Base-by-base conservation (phyloP, 768 basidiomycete species). In the Mycena rebaudengoi region DNA sequence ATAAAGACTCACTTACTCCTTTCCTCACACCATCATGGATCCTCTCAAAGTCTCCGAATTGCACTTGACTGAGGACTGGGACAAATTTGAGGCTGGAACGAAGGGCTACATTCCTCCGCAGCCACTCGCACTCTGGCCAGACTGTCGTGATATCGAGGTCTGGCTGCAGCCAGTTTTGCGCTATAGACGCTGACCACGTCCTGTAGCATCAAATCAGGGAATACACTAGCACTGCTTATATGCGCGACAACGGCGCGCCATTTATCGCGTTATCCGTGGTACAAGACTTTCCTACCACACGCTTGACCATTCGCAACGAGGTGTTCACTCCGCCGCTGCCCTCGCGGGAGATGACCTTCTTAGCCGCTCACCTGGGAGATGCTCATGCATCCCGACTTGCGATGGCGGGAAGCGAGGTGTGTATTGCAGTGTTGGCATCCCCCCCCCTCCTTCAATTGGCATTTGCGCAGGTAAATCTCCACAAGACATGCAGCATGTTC, bases 71-170 rank as follows among this genome's bases (percentile, higher is more conserved):
- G 32, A 51, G 21, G 18, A 60, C 49, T 60, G 48, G 58, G 12
- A n/a, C 18, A 23, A 28, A 4, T 51, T 60, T 40, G 18, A 41
- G 10, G 37, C 58, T 7, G 18, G 28, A 16, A 32, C 25, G 29
- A 50, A 60, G 29, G 48, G 58, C 20, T 60, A 41, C 12, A 23
- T 60, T 30, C 10, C 43, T 5, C 55, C 55, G 5, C 55, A 57
- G 33, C 16, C 25, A 3, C 25, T 40, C 10, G 28, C 3, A 3
- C 20, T 55, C 14, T 23, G 21, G 26, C 28, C 26, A 6, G 33
- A 26, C 10, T 45, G 33, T 45, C 5, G 12, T 1, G 46, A 26
- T 14, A 51, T 48, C 12, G 37, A 59, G 37, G 57, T 59, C 4
- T 20, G 39, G 45, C 5, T 35, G 23, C 33, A 16, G 29, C 25